phyloP scores from a whole-genome alignment of 306 rosid species.

The Cucumis sativus region Cucumber_9930_V3 NC_026656.2:14981001-14981500 shows the following conservation, averaged over 20 bases:
- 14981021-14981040: slow-evolving; percentile 68
- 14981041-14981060: slow-evolving; percentile 61
- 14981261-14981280: background rate
- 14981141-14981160: slow-evolving; percentile 72
- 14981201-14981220: background rate
- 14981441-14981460: slow-evolving; percentile 90
- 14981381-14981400: slow-evolving; percentile 63
- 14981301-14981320: background rate
- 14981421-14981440: slow-evolving; percentile 51
- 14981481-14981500: slow-evolving; percentile 76
- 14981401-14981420: slow-evolving; percentile 60
- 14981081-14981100: slow-evolving; percentile 62
- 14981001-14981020: slow-evolving; percentile 52
- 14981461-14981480: slow-evolving; percentile 85
- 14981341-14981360: background rate
- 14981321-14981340: background rate
- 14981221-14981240: background rate
- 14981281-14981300: background rate
- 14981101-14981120: slow-evolving; percentile 61
- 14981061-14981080: slow-evolving; percentile 74
- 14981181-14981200: too few species aligned
- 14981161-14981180: slow-evolving; percentile 7
- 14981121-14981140: slow-evolving; percentile 78
- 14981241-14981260: background rate
- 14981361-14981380: slow-evolving; percentile 56